Conservation (phyloP, 2,329 filamentous ascomycete species). For the Colletotrichum sp. region DNA sequence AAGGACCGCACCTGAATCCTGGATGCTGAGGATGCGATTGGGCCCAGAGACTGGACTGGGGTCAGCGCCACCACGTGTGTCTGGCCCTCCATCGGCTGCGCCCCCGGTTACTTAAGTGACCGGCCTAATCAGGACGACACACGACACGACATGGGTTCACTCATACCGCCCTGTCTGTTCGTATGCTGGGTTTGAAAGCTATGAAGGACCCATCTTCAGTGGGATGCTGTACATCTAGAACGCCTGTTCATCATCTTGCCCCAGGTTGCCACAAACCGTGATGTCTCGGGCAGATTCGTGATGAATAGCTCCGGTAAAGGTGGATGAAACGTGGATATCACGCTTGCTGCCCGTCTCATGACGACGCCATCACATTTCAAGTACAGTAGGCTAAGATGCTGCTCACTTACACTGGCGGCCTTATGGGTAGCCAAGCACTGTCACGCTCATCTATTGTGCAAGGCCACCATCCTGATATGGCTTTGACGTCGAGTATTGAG, state of each 20-base stretch:
- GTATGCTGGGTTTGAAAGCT: background rate
- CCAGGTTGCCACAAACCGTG: background rate
- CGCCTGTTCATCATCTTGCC: background rate
- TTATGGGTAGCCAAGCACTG: background rate
- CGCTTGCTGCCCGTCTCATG: background rate
- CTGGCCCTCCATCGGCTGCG: slow-evolving; percentile 3
- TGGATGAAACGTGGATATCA: background rate
- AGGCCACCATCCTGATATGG: background rate
- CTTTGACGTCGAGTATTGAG: background rate
- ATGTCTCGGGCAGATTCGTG: background rate
- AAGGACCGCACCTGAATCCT: background rate
- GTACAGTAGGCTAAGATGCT: background rate
- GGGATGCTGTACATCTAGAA: background rate
- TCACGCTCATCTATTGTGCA: background rate
- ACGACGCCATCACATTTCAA: background rate
- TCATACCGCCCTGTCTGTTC: background rate
- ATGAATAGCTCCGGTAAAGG: background rate
- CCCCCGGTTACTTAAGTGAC: background rate
- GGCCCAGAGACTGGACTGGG: background rate
- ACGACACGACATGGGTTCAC: background rate
- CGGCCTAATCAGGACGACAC: background rate
- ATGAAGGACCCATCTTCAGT: background rate
- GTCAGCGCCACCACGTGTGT: background rate
- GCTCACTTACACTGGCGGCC: background rate
- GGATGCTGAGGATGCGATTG: slow-evolving; percentile 7